phyloP scores from a whole-genome alignment of 1,139 yeast genomes.

The Lodderomyces metapsilosis region DNA sequence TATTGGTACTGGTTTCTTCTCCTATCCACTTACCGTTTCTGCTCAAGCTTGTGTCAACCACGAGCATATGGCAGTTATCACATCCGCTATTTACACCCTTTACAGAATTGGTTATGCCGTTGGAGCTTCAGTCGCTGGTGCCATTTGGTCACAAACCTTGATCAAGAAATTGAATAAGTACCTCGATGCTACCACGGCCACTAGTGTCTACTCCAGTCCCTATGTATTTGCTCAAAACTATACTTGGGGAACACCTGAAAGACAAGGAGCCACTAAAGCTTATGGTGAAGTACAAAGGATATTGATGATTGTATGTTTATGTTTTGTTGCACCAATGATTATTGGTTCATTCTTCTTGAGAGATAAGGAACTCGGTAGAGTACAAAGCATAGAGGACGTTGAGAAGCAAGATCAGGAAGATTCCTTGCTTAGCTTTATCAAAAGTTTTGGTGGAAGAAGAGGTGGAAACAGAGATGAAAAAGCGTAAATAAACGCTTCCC shows the following conservation, averaged over 20 bases:
- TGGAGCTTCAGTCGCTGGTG: slow-evolving; percentile 38
- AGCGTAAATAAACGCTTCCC: neutral
- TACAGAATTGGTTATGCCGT: slow-evolving; percentile 38
- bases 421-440: slow-evolving; percentile 6
- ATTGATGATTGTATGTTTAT: slow-evolving; percentile 30
- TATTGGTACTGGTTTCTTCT: slow-evolving; percentile 37
- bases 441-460: slow-evolving; percentile 6
- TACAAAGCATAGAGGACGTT: slow-evolving; percentile 19
- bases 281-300: slow-evolving; percentile 35
- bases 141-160: slow-evolving; percentile 34
- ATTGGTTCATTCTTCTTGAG: slow-evolving; percentile 30
- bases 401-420: slow-evolving; percentile 14
- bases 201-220: slow-evolving; percentile 28
- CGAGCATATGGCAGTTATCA: slow-evolving; percentile 38
- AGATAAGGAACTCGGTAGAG: slow-evolving; percentile 29
- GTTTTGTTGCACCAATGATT: slow-evolving; percentile 35
- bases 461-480: neutral
- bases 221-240: slow-evolving; percentile 25
- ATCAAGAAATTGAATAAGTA: slow-evolving; percentile 15
- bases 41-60: slow-evolving; percentile 35
- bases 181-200: slow-evolving; percentile 24
- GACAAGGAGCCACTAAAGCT: slow-evolving; percentile 30
- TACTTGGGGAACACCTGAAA: slow-evolving; percentile 34
- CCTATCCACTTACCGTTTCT: slow-evolving; percentile 33
- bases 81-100: slow-evolving; percentile 30